Base-by-base conservation (phyloP, 2,329 filamentous ascomycete species). In the Fragosphaeria purpurea region DNA sequence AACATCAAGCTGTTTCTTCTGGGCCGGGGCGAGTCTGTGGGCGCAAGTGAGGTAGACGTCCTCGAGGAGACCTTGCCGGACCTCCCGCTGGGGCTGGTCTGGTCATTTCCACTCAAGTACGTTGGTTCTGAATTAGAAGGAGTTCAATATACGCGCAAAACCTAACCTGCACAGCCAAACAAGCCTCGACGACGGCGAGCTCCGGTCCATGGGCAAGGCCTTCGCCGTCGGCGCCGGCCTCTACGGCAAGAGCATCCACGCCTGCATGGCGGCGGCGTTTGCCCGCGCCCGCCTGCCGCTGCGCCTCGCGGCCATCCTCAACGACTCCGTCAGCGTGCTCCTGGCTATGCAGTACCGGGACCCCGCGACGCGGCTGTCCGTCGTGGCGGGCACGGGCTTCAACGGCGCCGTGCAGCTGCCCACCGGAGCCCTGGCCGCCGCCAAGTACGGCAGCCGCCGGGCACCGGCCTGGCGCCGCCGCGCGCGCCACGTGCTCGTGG, bases 241-340 rank as follows among this genome's bases (percentile, higher is more conserved):
- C 7, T 8, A 10, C 7, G 44, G 44, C 34, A 39, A 46, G 13
- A 38, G 34, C 13, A 31, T 46, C 11, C n/a, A 40, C 33, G 9
- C 44, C 4, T 39, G 34, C n/a, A 9, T 46, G 35, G 12, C 10
- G 4, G 35, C 12, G 6, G 44, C 44, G 5, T 33, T 46, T 6
- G 13, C 30, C 6, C 32, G 43, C 34, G 35, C 35, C 7, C 7
- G 35, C 35, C 11, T 37, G 35, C 35, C 35, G 7, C 11, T 37
- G 9, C 13, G 35, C 7, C 44, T 46, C 13, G 35, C n/a, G 4
- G 44, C 44, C 9, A 46, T 46, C 44, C 35, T 46, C 30, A 50
- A 45, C 44, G 48, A 47, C 39, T 46, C 13, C 39, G 48, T 50
- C 48, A 43, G 43, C 34, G 44, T 50, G 3, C 44, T 50, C 4